Base-by-base conservation (phyloP, 2,329 filamentous ascomycete species). In the Diplocarpon rosae region DNA sequence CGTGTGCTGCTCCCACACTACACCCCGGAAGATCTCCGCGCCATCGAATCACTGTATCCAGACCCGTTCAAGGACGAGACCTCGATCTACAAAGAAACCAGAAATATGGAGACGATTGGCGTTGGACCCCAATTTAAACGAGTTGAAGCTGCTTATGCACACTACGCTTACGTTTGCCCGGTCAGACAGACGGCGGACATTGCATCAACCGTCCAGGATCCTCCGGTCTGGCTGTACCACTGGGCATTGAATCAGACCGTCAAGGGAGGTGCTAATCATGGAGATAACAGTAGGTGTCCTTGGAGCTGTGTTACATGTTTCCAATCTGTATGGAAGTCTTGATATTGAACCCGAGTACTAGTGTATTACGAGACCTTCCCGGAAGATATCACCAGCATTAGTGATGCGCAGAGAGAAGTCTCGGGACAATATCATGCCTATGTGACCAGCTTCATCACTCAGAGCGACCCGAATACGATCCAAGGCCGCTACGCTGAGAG, bases 151-250 rank as follows among this genome's bases (percentile, higher is more conserved):
- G 73, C 73, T 0, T 81, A 81, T 57, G 71, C 69, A 1, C 72
- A 80, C 55, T 80, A 78, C 55, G 76, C 76, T 0, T 81, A 81
- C 55, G 72, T 79, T 39, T 76, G 72, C 34, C 77, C 77, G 0
- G 73, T 80, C 0, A 65, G 79, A 5, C 74, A 79, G 58, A 76
- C 74, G 1, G 76, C 73, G 0, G 64, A 71, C 45, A 63, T 66
- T 16, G 58, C 56, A 15, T 52, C 52, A 1, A 16, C 35, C n/a
- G 15, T 24, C 12, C 41, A 47, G 20, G 36, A 43, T 12, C 36
- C 37, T 3, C 51, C 48, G 52, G 72, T 66, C 1, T 75, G 71
- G 52, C 64, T 77, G 2, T 81, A 79, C 59, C 73, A 78, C 56
- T 80, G 69, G 62, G 75, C 76, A 0, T 65, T 73, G 3, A 66